Base-by-base conservation (phyloP, 352 stramenopile genomes). In the Pilasporangium apinafurcum region DNA sequence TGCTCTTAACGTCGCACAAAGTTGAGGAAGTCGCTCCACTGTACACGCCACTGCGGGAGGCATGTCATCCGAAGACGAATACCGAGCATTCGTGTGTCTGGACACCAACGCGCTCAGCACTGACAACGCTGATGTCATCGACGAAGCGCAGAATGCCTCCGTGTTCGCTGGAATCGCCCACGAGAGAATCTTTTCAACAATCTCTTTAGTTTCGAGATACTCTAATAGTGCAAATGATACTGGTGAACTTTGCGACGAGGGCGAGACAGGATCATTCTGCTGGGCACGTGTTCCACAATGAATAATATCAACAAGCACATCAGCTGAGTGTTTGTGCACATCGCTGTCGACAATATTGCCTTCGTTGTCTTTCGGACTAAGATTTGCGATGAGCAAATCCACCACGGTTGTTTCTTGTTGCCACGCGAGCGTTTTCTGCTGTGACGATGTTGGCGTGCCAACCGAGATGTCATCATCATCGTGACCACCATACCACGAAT, bases 241-340 rank as follows among this genome's bases (percentile, higher is more conserved):
- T 0, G 68, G 68, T 8, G 81, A 55, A 30, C 37, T 76, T 8
- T 59, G 64, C 25, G 71, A 80, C 13, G 66, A 69, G 20, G 78
- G 78, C 9, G 78, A 88, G 8, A 62, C 56, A 17, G 74, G 75
- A 39, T 86, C 75, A 30, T 61, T 84, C 50, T 86, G 75, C 51
- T 91, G 75, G 9, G 73, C 69, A 24, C 78, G 78, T 14, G 72
- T 86, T 36, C 74, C 81, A 29, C 78, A 91, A 58, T 93, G 81
- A 54, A 93, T 88, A 51, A 93, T 83, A 55, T 93, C 81, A 27
- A 87, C 74, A 13, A 89, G 53, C 31, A 92, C 74, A 48, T 93
- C 81, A 8, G 78, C 67, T 31, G 78, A 76, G 61, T 93, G 81
- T 55, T 88, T 91, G 61, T 93, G 81, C 24, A 83, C 70, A 46